phyloP scores from a whole-genome alignment of 2,329 filamentous ascomycete species.

The Aspergillus arachidicola region DNA sequence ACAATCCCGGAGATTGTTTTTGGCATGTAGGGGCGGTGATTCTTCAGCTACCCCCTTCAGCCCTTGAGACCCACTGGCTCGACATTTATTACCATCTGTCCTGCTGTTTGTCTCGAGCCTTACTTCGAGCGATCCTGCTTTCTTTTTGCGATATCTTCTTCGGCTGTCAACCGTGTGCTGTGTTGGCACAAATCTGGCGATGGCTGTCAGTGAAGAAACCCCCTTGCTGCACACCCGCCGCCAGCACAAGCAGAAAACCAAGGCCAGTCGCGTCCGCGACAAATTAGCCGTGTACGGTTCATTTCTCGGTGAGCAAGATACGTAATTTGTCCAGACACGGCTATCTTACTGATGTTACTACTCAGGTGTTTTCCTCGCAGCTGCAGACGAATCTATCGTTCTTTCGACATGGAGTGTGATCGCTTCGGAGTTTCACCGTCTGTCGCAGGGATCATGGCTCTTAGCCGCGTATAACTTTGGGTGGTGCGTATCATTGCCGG shows the following conservation, averaged over 20 bases:
- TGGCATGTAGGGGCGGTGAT: background rate
- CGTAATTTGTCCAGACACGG: background rate
- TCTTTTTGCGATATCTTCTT: background rate
- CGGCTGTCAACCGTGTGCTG: background rate
- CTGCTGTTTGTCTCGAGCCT: background rate
- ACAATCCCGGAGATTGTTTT: background rate
- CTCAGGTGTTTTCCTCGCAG: constrained; percentile 62
- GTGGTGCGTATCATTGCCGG: constrained; percentile 42
- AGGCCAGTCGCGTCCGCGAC: background rate
- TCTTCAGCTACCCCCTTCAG: background rate
- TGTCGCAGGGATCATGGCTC: constrained; percentile 48
- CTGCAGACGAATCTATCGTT: constrained; percentile 63
- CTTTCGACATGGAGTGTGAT: constrained; percentile 64
- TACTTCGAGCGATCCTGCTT: background rate
- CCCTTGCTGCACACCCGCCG: background rate
- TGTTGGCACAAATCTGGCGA: background rate
- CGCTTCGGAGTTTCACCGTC: constrained; percentile 48
- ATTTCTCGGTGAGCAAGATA: background rate
- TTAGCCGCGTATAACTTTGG: constrained; percentile 49
- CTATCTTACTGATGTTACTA: background rate
- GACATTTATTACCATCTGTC: background rate
- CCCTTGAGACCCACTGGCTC: background rate
- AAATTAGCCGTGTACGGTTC: background rate
- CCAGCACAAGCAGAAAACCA: background rate
- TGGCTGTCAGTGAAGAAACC: background rate